phyloP scores from a whole-genome alignment of 169 alveolate genomes.

The Eimeria praecox region DNA sequence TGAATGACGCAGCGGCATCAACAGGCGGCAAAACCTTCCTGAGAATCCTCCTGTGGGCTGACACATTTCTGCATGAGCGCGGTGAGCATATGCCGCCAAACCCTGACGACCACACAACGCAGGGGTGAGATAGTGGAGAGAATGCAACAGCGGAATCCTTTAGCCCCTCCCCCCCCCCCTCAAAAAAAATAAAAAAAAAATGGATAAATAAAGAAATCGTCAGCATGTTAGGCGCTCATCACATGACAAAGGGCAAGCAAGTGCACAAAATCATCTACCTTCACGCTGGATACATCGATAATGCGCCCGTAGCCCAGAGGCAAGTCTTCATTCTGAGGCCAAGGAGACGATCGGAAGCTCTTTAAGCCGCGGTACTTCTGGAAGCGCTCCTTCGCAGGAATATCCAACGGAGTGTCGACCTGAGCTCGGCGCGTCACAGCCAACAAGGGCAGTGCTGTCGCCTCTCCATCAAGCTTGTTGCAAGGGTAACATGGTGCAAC shows the following conservation, averaged over 20 bases:
- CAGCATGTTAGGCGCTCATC: neutral
- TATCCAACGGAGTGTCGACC: constrained; percentile 83
- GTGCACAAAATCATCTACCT: constrained; percentile 24
- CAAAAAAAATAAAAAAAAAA: too few species aligned
- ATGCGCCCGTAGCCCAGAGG: constrained; percentile 86
- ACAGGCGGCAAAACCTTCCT: constrained; percentile 79
- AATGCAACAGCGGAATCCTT: neutral
- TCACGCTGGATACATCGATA: constrained; percentile 82
- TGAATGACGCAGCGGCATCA: constrained; percentile 78
- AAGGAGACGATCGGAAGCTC: constrained; percentile 85
- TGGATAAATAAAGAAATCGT: neutral
- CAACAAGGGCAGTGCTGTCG: neutral
- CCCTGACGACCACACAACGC: constrained; percentile 60
- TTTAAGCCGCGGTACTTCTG: constrained; percentile 88
- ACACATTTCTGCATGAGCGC: constrained; percentile 69
- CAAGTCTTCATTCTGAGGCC: constrained; percentile 87
- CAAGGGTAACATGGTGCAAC: neutral
- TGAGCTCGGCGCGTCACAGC: neutral
- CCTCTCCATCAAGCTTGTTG: neutral
- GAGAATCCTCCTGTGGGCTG: constrained; percentile 36
- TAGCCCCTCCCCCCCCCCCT: too few species aligned
- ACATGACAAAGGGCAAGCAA: neutral
- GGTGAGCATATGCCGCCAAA: constrained; percentile 46
- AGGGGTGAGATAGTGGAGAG: neutral
- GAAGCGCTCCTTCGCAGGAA: constrained; percentile 82